Conservation (phyloP, 2,329 filamentous ascomycete species). For the Pseudopithomyces chartarum region DNA sequence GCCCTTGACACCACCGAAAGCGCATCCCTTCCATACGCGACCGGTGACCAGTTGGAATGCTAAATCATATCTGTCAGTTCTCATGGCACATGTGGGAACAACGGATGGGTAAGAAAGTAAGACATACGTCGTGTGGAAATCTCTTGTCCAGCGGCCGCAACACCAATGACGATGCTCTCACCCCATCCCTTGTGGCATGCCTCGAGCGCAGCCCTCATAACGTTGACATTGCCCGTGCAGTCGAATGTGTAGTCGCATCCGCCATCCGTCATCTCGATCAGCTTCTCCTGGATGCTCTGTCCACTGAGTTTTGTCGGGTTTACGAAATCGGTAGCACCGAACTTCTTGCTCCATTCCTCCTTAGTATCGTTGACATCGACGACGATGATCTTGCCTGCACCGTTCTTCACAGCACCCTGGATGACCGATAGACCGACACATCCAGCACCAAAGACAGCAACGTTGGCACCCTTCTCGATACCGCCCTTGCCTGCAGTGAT, state of each 20-base stretch:
- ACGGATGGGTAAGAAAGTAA: neutral
- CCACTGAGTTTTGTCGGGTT: slow-evolving; percentile 73
- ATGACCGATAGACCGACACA: slow-evolving; percentile 96
- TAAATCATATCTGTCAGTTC: slow-evolving; percentile 43
- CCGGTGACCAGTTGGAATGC: slow-evolving; percentile 99
- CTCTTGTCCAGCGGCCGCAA: slow-evolving; percentile 94
- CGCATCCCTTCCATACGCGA: slow-evolving; percentile 96
- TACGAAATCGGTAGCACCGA: slow-evolving; percentile 95
- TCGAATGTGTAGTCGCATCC: slow-evolving; percentile 99
- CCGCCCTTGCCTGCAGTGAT: slow-evolving; percentile 75
- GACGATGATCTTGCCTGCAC: slow-evolving; percentile 76
- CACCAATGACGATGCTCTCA: slow-evolving; percentile 96
- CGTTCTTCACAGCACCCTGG: slow-evolving; percentile 87
- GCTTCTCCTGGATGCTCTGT: slow-evolving; percentile 86
- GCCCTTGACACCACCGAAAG: slow-evolving; percentile 97
- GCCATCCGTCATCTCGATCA: slow-evolving; percentile 97
- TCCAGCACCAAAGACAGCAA: slow-evolving; percentile 93
- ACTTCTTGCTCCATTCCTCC: slow-evolving; percentile 91
- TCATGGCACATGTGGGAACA: neutral
- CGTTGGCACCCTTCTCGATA: slow-evolving; percentile 85
- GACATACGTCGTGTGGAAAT: slow-evolving; percentile 88
- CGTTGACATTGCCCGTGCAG: slow-evolving; percentile 94
- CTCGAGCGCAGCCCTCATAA: slow-evolving; percentile 95
- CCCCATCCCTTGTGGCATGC: slow-evolving; percentile 99
- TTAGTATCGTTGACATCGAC: slow-evolving; percentile 86